Evolutionary conservation across 208 protist genomes (phyloP).

Genomic region (Wallacemonas sp.): DNA sequence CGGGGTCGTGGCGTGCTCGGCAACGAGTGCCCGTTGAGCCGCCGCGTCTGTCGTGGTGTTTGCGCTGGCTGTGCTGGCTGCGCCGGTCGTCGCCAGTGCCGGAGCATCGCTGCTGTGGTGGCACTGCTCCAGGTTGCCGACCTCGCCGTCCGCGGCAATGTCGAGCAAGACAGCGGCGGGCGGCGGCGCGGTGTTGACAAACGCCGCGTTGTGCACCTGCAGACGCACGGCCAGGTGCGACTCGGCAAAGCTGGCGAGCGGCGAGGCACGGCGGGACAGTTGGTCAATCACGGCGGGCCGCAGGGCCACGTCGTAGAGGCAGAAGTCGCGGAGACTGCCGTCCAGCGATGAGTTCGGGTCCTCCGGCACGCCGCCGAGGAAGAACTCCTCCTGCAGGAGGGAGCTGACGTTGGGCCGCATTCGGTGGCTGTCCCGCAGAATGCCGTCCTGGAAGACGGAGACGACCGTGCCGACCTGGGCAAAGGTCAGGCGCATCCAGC

Average conservation of each 20-base stretch:
- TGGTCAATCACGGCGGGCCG: slow-evolving; percentile 53
- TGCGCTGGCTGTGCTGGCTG: too few species aligned
- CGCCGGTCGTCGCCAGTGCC: slow-evolving; percentile 1
- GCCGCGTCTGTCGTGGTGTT: too few species aligned
- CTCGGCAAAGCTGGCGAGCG: slow-evolving; percentile 35
- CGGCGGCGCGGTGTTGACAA: slow-evolving; percentile 42
- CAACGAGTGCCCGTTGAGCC: too few species aligned
- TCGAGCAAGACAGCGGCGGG: slow-evolving; percentile 34
- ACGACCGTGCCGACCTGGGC: slow-evolving; percentile 59
- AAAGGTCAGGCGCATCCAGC: slow-evolving; percentile 78
- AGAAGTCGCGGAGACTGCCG: slow-evolving; percentile 75
- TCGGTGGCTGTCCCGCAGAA: slow-evolving; percentile 43
- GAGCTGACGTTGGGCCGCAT: slow-evolving; percentile 28
- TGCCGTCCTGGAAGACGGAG: slow-evolving; percentile 65
- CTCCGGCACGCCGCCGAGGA: slow-evolving; percentile 55
- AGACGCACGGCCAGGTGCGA: slow-evolving; percentile 43
- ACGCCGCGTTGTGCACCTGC: slow-evolving; percentile 24
- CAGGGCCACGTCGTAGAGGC: slow-evolving; percentile 72
- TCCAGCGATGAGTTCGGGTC: slow-evolving; percentile 39
- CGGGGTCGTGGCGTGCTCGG: not conserved
- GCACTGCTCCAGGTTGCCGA: slow-evolving; percentile 40
- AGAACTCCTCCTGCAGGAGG: slow-evolving; percentile 64
- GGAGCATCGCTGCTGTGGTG: not conserved
- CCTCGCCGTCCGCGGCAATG: slow-evolving; percentile 48
- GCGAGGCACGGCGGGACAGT: slow-evolving; percentile 36